Percentiles rank a stretch among this genome's conserved stretches.
These are phyloP conservation scores for Phytophthora brassicae DNA, from an alignment of 352 stramenopile genomes.

Conservation along the genomic window DNA sequence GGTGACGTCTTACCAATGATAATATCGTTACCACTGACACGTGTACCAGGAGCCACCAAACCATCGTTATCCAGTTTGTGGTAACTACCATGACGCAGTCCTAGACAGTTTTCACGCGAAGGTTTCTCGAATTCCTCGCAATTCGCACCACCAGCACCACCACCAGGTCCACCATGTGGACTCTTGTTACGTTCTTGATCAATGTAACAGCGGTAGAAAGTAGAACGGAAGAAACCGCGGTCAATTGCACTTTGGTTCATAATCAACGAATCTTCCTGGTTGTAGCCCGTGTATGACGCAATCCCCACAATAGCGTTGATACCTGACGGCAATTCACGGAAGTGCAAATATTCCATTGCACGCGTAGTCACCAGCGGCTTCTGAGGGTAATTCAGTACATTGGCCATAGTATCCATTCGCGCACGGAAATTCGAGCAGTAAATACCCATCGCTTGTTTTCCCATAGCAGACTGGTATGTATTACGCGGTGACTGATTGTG, in stretches of 20 bases:
- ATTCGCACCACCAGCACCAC: constrained; percentile 58
- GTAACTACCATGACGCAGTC: constrained; percentile 97
- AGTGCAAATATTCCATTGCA: constrained; percentile 99
- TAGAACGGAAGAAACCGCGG: constrained; percentile 98
- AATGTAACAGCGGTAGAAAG: constrained; percentile 99
- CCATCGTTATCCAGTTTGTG: constrained; percentile 99
- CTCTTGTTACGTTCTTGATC: constrained; percentile 93
- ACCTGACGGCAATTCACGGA: constrained; percentile 97
- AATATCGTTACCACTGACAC: constrained; percentile 98
- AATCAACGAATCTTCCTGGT: constrained; percentile 99
- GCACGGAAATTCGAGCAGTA: constrained; percentile 99
- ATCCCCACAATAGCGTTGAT: constrained; percentile 96
- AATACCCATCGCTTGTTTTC: constrained; percentile 99
- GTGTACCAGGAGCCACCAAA: constrained; percentile 94
- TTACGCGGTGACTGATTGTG: constrained; percentile 99
- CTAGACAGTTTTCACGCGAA: constrained; percentile 92
- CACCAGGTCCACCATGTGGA: constrained; percentile 59
- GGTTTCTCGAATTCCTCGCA: constrained; percentile 97
- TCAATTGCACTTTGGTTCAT: constrained; percentile 99
- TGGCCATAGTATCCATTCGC: constrained; percentile 99
- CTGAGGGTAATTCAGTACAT: constrained; percentile 99
- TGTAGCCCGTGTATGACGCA: constrained; percentile 93
- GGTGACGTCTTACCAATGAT: constrained; percentile 99
- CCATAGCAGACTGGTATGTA: constrained; percentile 99
- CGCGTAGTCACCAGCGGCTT: constrained; percentile 99